Base-by-base conservation (phyloP, 805 yeast genomes). In the Monosporozyma unispora region DNA sequence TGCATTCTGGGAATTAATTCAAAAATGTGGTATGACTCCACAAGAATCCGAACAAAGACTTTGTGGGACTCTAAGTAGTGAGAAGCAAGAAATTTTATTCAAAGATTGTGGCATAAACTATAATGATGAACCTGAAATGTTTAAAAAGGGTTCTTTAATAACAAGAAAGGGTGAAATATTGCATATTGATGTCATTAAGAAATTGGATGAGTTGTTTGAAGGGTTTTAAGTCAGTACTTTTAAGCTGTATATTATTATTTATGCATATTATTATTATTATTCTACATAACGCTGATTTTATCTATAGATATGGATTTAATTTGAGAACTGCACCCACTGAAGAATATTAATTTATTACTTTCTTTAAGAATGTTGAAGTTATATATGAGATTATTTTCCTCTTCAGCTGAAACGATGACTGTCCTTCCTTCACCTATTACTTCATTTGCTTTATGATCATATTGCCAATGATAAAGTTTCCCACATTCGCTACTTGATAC, bases 21-120 rank as follows among this genome's bases (percentile, higher is more conserved):
- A 71, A 18, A 72, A 76, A 53, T 89, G 93, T 16, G 82, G 82
- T 0, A 50, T 85, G 67, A 76, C 84, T 0, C 80, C 95, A 0
- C 78, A 79, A 54, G 93, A 88, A 35, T 95, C 98, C 0, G 97
- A 93, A 59, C 74, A 80, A 45, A 71, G 67, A 55, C 74, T 93
- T 29, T 75, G 77, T 49, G 96, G 96, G 0, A 87, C 98, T 0
- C 59, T 87, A 1, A 73, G 96, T 14, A 71, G 79, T 27, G 97
- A 91, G 59, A 93, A 93, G 63, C 86, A 93, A 62, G 99, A 93
- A 63, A 81, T 93, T 2, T 64, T 93, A 52, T 93, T 85, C 61
- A 68, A 75, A 21, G 77, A 81, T 52, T 86, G 90, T 66, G 85
- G 85, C 0, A 81, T 91, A 41, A 93, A 93, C 61, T 93, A 93